These are phyloP conservation scores for Rosellinia necatrix DNA, from an alignment of 2,329 filamentous ascomycete genomes.

Conservation along the genomic window DNA sequence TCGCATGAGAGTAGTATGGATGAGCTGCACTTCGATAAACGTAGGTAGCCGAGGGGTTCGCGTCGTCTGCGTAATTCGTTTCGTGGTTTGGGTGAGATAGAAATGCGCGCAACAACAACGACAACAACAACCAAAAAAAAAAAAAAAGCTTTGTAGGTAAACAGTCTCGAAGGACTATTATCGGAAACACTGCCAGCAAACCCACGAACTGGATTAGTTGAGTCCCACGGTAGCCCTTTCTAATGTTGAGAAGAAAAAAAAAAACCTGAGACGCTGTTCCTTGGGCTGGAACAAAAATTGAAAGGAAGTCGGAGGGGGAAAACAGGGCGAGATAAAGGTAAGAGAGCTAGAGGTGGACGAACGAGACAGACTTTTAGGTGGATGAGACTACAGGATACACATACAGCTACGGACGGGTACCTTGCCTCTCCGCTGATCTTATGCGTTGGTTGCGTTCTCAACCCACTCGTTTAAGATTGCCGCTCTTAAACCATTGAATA, in stretches of 20 bases:
- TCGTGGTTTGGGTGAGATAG: conserved; percentile 37
- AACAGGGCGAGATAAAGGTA: conserved; percentile 37
- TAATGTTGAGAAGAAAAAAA: conserved; percentile 15
- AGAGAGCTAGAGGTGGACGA: conserved; percentile 29
- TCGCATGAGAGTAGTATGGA: conserved; percentile 47
- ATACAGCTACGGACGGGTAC: conserved; percentile 27
- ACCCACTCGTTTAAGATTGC: conserved; percentile 30
- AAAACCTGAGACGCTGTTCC: conserved; percentile 41
- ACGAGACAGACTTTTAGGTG: conserved; percentile 38
- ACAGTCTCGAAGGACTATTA: conserved; percentile 32
- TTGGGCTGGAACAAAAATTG: conserved; percentile 32
- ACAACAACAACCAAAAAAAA: too few relatives aligned
- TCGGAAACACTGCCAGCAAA: conserved; percentile 38
- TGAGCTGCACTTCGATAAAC: conserved; percentile 44
- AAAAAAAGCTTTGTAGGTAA: too few relatives aligned
- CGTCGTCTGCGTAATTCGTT: conserved; percentile 37
- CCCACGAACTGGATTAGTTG: conserved; percentile 18
- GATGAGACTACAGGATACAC: conserved; percentile 29
- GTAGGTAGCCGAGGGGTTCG: conserved; percentile 44
- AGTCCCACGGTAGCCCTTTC: conserved; percentile 12
- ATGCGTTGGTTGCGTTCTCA: conserved; percentile 17
- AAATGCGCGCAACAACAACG: conserved; percentile 28
- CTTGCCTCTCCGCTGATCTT: conserved; percentile 30
- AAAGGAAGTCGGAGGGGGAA: conserved; percentile 30
- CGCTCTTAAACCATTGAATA: conserved; percentile 23